Base-by-base conservation (phyloP, 306 rosid species). In the Trifolium pratense region DNA sequence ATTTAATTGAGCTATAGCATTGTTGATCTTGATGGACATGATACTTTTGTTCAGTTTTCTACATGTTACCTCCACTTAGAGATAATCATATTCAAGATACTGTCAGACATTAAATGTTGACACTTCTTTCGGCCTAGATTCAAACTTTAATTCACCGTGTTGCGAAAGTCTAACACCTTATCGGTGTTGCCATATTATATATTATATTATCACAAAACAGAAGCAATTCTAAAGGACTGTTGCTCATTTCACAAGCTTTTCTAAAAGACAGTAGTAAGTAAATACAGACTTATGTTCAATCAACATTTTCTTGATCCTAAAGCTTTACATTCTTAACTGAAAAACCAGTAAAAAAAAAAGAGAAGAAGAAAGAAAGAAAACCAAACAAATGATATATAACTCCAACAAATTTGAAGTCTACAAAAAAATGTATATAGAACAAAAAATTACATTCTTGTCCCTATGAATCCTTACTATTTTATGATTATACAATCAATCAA, bases 251-350 rank as follows among this genome's bases (percentile, higher is more conserved):
- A 40, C 66, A 76, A 67, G 10, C 79, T 62, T 48, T 67, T 60
- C 58, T 69, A 26, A 0, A 66, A 77, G 26, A 48, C 17, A 46
- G 23, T 5, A 12, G 60, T 48, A 52, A 52, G 37, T 77, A 80
- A 69, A 80, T 84, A 80, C 78, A 84, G 2, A 21, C 34, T 56
- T 80, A 63, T 77, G 68, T 77, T 80, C 52, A 18, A 73, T 55
- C 75, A 77, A 76, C 64, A 73, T 68, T 67, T 40, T 53, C 78
- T 66, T 73, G 31, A 55, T 75, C 73, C 80, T 77, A 80, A 80
- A 78, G 48, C 82, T 81, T 81, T 84, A 78, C 85, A 84, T n/a
- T n/a, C n/a, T n/a, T 66, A 17, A 58, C 76, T 58, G 74, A 81
- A 58, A 84, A 84, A 61, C 75, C 71, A 73, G 25, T 23, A 23